Evolutionary conservation across 2,329 filamentous ascomycete species (phyloP), one percentile per base, ranked within the genome.

Genomic region (Paraphoma sp.): DNA sequence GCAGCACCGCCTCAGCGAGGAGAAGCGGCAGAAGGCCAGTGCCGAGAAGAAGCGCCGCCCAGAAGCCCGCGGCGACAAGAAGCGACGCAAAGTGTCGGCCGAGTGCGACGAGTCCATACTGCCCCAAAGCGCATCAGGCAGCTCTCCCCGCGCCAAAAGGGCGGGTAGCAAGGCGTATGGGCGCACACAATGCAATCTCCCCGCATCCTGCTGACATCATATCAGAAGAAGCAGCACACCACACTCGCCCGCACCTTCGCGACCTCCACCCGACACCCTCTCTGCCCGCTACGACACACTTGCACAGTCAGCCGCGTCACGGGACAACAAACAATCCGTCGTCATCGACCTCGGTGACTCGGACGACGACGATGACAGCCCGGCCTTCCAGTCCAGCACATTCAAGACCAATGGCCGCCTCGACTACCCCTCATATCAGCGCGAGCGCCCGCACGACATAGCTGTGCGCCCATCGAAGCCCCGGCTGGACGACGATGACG

Each of bases 1-100:
- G 44, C 62, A 80, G 45, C 65, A 75, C 53, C 72, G 68, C 29
- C 60, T 64, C 31, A 70, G 68, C 42, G 68, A 70, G 28, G 60
- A 54, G 41, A 62, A 64, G 42, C 56, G 54, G 18, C 55, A 43
- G 33, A 51, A 51, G 44, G 36, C 29, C 30, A 29, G 17, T 4
- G 31, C n/a, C 14, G 29, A 45, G 41, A 50, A 17, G 49, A 30
- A 23, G 36, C n/a, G 14, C 11, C 23, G 30, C 2, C n/a, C 48
- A 42, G 6, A 30, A 23, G 23, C 23, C 23, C 23, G 23, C 23
- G 23, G 10, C 11, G 49, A 45, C 30, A 14, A 44, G 60, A 63
- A 63, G 51, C 63, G 63, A 42, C 59, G 69, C 45, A 69, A 67
- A 47, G 54, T 68, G 14, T 72, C 68, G 50, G 52, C 30, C 16